Conservation (phyloP, 768 basidiomycete species). For the Galerina sulciceps region DNA sequence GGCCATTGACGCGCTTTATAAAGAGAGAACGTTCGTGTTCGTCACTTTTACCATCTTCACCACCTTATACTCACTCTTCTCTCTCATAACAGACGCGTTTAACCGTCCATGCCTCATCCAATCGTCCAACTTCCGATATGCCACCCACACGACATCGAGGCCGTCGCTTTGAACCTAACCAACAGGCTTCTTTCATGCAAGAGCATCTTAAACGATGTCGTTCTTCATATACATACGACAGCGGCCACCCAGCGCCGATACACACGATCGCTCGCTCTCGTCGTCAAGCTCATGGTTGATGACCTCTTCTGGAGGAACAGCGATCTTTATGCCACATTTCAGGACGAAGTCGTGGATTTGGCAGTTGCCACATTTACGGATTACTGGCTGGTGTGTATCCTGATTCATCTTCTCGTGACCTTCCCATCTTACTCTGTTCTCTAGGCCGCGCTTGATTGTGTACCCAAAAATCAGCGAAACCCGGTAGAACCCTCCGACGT, state of each 20-base stretch:
- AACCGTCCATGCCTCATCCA: not conserved
- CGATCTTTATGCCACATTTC: not conserved
- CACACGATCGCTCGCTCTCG: slow-evolving; percentile 2
- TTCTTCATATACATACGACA: slow-evolving; percentile 4
- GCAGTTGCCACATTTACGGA: not conserved
- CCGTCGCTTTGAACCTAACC: not conserved
- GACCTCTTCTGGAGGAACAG: not conserved
- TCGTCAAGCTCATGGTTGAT: not conserved
- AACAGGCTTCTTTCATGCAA: not conserved
- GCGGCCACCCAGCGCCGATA: slow-evolving; percentile 8
- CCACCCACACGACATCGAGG: not conserved
- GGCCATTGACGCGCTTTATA: too few species aligned
- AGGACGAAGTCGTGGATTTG: not conserved
- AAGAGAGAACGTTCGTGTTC: too few species aligned
- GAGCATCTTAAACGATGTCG: slow-evolving; percentile 1
- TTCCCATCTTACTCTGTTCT: not conserved
- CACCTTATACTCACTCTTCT: not conserved
- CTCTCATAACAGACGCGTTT: not conserved
- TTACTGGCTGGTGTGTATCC: slow-evolving; percentile 8
- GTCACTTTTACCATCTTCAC: too few species aligned
- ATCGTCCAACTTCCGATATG: not conserved
- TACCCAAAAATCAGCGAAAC: too few species aligned
- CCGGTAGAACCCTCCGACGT: not conserved
- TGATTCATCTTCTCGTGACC: not conserved
- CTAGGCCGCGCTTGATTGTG: too few species aligned